Percentiles rank a stretch among this genome's conserved stretches.
phyloP scores from a whole-genome alignment of 306 rosid genomes.

The Nissolia schottii region DNA sequence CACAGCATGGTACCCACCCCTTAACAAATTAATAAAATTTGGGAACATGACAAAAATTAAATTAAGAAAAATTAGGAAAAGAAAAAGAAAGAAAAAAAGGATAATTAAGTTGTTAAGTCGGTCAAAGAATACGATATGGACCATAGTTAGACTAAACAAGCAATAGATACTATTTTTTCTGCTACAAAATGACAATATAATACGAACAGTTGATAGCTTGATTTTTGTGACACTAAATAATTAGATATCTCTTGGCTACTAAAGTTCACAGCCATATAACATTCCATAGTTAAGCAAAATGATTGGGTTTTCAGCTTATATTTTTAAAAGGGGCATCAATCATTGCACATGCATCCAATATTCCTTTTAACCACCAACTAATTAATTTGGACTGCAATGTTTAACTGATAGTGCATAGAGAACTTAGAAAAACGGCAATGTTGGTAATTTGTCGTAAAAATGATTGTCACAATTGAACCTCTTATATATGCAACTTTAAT shows the following conservation, averaged over 20 bases:
- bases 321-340: constrained; percentile 42
- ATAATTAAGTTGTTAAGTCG: constrained; percentile 7
- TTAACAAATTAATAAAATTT: background rate
- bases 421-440: constrained; percentile 26
- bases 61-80: background rate
- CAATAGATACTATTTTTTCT: constrained; percentile 21
- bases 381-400: constrained; percentile 23
- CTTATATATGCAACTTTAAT: too few species aligned
- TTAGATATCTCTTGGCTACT: constrained; percentile 12
- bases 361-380: constrained; percentile 53
- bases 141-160: constrained; percentile 12
- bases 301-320: constrained; percentile 43
- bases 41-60: background rate
- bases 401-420: constrained; percentile 4
- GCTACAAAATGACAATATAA: constrained; percentile 34
- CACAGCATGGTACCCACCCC: background rate
- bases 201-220: constrained; percentile 37
- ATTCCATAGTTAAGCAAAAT: constrained; percentile 44
- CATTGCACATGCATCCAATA: constrained; percentile 84
- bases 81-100: background rate
- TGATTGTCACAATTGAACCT: too few species aligned
- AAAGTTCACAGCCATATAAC: constrained; percentile 43
- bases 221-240: constrained; percentile 23
- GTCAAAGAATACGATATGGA: constrained; percentile 21
- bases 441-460: constrained; percentile 24